Conservation (phyloP, 2,329 filamentous ascomycete genomes). For the Huntiella decipiens region DNA sequence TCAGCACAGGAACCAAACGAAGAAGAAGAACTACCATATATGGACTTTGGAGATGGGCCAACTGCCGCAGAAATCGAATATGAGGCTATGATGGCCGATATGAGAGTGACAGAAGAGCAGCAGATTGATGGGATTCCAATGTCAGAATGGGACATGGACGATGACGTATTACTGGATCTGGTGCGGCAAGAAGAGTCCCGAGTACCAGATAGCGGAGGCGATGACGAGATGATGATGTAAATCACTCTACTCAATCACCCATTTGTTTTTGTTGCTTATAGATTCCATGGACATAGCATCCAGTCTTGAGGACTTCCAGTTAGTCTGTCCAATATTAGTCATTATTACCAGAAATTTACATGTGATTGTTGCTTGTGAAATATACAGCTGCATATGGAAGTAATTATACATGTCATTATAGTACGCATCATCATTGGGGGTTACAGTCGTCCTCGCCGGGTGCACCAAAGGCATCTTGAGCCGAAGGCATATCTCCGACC, state of each 20-base stretch:
- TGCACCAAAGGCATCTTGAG: slow-evolving; percentile 48
- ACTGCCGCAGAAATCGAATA: slow-evolving; percentile 4
- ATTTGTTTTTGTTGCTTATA: not conserved
- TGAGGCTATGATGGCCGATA: slow-evolving; percentile 3
- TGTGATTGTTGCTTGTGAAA: too few relatives aligned
- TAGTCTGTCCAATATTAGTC: too few relatives aligned
- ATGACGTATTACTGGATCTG: slow-evolving; percentile 29
- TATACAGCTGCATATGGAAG: too few relatives aligned
- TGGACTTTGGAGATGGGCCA: slow-evolving; percentile 8
- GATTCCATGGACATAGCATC: slow-evolving; percentile 12
- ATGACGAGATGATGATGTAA: slow-evolving; percentile 9
- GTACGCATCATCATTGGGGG: slow-evolving; percentile 28
- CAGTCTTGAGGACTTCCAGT: not conserved
- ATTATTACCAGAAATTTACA: too few relatives aligned
- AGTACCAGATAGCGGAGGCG: slow-evolving; percentile 11
- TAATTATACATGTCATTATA: too few relatives aligned
- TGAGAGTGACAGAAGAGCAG: not conserved
- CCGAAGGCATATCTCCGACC: slow-evolving; percentile 72
- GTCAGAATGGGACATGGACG: slow-evolving; percentile 11
- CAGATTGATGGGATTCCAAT: slow-evolving; percentile 1
- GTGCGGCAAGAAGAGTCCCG: slow-evolving; percentile 24
- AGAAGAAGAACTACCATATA: slow-evolving; percentile 3
- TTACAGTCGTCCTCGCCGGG: slow-evolving; percentile 41
- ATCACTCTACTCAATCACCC: too few relatives aligned
- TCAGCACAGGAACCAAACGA: not conserved